These are phyloP conservation scores for Pouteria campechiana DNA, from an alignment of 179 eudicot species.

Conservation along the genomic window DNA sequence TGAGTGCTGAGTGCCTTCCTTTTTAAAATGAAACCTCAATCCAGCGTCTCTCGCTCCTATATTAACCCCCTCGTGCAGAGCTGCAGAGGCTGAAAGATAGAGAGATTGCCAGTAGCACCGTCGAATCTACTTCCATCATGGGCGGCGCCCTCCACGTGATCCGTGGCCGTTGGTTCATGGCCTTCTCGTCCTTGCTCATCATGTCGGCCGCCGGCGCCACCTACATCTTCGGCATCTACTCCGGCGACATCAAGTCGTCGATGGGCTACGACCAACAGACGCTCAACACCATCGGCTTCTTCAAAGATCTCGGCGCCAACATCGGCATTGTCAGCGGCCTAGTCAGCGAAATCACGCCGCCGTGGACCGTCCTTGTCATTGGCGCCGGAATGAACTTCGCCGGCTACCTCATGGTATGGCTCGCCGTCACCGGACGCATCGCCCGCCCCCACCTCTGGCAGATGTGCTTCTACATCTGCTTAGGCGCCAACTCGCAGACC, in stretches of 20 bases:
- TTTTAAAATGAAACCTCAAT: no score
- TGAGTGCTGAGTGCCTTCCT: no score
- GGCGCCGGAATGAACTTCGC: constrained; percentile 26
- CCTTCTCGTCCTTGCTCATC: constrained; percentile 27
- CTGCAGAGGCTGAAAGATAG: no score
- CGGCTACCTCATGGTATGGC: constrained; percentile 47
- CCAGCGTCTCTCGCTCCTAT: no score
- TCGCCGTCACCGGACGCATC: constrained; percentile 23
- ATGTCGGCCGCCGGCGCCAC: constrained; percentile 36
- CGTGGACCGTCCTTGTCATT: constrained; percentile 29
- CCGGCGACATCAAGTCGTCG: constrained; percentile 30
- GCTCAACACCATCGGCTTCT: constrained; percentile 34
- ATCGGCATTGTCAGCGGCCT: constrained; percentile 34
- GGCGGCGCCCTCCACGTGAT: constrained; percentile 7
- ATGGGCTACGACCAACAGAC: constrained; percentile 40
- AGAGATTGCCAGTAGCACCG: no score
- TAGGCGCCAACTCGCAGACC: constrained; percentile 38
- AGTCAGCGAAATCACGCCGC: constrained; percentile 26
- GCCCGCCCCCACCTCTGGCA: constrained; percentile 37
- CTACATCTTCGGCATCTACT: constrained; percentile 37
- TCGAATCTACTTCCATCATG: no score
- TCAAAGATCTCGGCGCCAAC: constrained; percentile 40
- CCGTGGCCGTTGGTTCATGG: constrained; percentile 36
- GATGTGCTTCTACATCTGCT: constrained; percentile 38
- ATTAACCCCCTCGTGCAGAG: no score